These are phyloP conservation scores for Aspergillus uvarum DNA, from an alignment of 2,329 filamentous ascomycete genomes.

Conservation along the genomic window DNA sequence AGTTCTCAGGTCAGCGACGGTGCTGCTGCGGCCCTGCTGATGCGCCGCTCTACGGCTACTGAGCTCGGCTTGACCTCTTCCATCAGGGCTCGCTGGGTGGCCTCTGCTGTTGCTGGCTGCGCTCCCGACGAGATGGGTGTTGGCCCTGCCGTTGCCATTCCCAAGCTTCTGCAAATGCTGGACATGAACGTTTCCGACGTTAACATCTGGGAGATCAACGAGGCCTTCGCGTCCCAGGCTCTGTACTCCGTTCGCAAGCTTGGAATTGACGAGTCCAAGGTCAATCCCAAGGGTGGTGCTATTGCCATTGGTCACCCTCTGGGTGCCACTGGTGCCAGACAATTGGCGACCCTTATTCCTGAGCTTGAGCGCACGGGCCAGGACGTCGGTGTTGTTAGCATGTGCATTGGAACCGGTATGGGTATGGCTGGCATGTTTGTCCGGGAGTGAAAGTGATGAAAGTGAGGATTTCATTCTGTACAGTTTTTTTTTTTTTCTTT, in stretches of 20 bases:
- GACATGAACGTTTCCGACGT: slow-evolving; percentile 70
- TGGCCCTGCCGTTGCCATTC: slow-evolving; percentile 82
- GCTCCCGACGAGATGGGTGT: slow-evolving; percentile 92
- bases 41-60: slow-evolving; percentile 77
- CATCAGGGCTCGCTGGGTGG: slow-evolving; percentile 82
- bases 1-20: slow-evolving; percentile 82
- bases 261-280: slow-evolving; percentile 62
- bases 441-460: slow-evolving; percentile 51
- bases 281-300: slow-evolving; percentile 90
- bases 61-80: slow-evolving; percentile 66
- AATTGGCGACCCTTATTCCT: slow-evolving; percentile 72
- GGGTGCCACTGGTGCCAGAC: slow-evolving; percentile 80
- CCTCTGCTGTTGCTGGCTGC: slow-evolving; percentile 73
- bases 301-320: slow-evolving; percentile 93
- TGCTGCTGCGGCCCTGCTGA: slow-evolving; percentile 78
- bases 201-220: slow-evolving; percentile 89
- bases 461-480: slow-evolving; percentile 6
- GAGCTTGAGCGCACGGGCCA: slow-evolving; percentile 66
- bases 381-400: slow-evolving; percentile 81
- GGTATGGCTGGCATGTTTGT: slow-evolving; percentile 70
- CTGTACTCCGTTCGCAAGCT: slow-evolving; percentile 68
- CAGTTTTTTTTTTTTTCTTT: slow-evolving; percentile 6
- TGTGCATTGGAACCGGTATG: slow-evolving; percentile 87
- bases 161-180: slow-evolving; percentile 69
- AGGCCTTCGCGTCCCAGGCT: slow-evolving; percentile 67